These are phyloP conservation scores for Crithidia sp. DNA, from an alignment of 208 protist genomes.

Conservation along the genomic window DNA sequence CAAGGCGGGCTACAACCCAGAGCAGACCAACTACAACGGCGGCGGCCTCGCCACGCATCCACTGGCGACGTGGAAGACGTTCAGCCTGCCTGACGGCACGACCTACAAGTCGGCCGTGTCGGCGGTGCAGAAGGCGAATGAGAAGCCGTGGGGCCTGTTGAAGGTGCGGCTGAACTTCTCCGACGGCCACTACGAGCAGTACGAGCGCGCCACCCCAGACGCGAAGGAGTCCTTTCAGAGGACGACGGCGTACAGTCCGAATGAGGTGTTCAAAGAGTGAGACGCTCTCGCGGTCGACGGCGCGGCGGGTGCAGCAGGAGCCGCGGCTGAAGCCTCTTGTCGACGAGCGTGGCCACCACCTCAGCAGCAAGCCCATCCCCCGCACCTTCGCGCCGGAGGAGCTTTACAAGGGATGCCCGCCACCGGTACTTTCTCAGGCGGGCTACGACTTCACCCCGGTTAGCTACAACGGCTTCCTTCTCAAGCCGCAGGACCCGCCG, in stretches of 20 bases:
- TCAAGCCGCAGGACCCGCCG: constrained; percentile 62
- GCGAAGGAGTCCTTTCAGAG: constrained; percentile 52
- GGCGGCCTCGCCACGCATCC: constrained; percentile 67
- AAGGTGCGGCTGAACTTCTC: constrained; percentile 83
- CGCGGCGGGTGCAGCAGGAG: constrained; percentile 39
- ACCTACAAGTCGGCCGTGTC: constrained; percentile 78
- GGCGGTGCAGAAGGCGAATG: constrained; percentile 71
- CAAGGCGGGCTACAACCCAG: constrained; percentile 75
- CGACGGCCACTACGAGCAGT: constrained; percentile 70
- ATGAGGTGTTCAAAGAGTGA: constrained; percentile 57
- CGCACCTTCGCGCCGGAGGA: constrained; percentile 78
- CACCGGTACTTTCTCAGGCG: constrained; percentile 74
- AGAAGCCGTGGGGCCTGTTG: constrained; percentile 72
- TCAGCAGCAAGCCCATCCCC: constrained; percentile 43
- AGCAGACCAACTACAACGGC: constrained; percentile 52
- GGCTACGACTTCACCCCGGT: constrained; percentile 89
- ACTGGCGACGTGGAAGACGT: constrained; percentile 73
- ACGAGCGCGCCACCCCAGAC: constrained; percentile 59
- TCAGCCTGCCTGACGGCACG: constrained; percentile 50
- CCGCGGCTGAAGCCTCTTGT: constrained; percentile 66
- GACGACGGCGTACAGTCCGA: constrained; percentile 71
- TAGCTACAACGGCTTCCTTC: constrained; percentile 75
- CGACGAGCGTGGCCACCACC: constrained; percentile 66
- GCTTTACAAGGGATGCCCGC: constrained; percentile 79
- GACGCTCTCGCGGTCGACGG: constrained; percentile 48